A percentile compares a stretch with the other conserved stretches of the same genome.
Evolutionary conservation across 2,329 filamentous ascomycete species (phyloP).

Genomic region (Mariannaea elegans): DNA sequence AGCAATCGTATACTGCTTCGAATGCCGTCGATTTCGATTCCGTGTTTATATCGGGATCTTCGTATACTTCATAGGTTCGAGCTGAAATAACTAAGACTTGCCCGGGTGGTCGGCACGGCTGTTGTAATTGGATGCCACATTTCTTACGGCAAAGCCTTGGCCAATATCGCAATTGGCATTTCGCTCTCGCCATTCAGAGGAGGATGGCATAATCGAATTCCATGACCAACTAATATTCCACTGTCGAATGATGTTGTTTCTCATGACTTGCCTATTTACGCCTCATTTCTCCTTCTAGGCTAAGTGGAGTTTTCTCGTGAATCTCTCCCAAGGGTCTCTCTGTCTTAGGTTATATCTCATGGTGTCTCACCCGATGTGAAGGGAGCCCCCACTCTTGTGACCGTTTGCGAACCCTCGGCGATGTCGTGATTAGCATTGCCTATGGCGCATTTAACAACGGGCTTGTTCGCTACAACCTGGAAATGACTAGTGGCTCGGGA

Average conservation of each 20-base stretch:
- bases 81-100: neutral
- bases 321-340: no score
- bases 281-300: neutral
- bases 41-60: no score
- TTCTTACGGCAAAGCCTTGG: slow-evolving; percentile 11
- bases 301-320: no score
- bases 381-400: slow-evolving; percentile 30
- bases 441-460: slow-evolving; percentile 29
- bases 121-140: slow-evolving; percentile 22
- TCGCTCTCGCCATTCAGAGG: slow-evolving; percentile 25
- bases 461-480: no score
- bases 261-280: neutral
- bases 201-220: slow-evolving; percentile 32
- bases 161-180: slow-evolving; percentile 21
- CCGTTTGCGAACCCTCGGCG: slow-evolving; percentile 24
- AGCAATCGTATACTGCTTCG: no score
- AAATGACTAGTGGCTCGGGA: no score
- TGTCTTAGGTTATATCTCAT: no score
- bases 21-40: no score
- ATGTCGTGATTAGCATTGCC: slow-evolving; percentile 38
- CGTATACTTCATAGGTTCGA: no score
- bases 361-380: no score
- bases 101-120: slow-evolving; percentile 12
- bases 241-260: slow-evolving; percentile 8
- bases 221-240: slow-evolving; percentile 15